These are phyloP conservation scores for Eucalyptus shirleyi DNA, from an alignment of 345 rosid species.

Conservation along the genomic window DNA sequence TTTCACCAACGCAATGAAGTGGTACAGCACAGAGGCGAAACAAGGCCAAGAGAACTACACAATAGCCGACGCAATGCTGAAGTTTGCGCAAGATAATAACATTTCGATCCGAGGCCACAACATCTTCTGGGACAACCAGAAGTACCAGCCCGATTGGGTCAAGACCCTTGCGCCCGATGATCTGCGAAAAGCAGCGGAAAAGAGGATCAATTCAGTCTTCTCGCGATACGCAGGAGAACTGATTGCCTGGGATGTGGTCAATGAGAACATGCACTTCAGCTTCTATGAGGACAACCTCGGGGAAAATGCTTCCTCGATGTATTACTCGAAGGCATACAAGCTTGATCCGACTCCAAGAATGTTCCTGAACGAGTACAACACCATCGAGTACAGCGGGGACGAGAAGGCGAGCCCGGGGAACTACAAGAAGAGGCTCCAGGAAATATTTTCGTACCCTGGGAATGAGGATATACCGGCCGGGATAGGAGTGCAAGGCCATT, in stretches of 20 bases:
- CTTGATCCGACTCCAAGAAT: conserved; percentile 39
- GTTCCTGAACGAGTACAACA: conserved; percentile 76
- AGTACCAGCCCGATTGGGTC: conserved; percentile 63
- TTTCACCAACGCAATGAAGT: conserved; percentile 83
- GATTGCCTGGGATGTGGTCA: conserved; percentile 79
- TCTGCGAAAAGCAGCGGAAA: conserved; percentile 22
- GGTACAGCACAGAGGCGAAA: conserved; percentile 57
- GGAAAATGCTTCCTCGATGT: conserved; percentile 30
- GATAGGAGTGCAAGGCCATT: conserved; percentile 78
- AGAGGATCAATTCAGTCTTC: conserved; percentile 47
- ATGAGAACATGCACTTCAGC: conserved; percentile 70
- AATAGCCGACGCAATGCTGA: conserved; percentile 49
- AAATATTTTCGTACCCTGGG: conserved; percentile 43
- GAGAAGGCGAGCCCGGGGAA: conserved; percentile 3
- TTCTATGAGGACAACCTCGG: conserved; percentile 73
- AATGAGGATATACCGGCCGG: conserved; percentile 28
- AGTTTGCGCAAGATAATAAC: conserved; percentile 20
- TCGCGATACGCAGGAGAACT: conserved; percentile 51
- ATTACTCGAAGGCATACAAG: conserved; percentile 17
- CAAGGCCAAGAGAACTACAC: conserved; percentile 62
- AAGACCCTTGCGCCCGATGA: conserved; percentile 15
- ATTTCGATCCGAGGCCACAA: conserved; percentile 69
- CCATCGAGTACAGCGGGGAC: conserved; percentile 41
- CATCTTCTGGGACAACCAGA: conserved; percentile 61
- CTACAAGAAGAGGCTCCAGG: conserved; percentile 29